Evolutionary conservation across 495 filamentous ascomycete genomes (phyloP).

Genomic region (Glonium stellatum): DNA sequence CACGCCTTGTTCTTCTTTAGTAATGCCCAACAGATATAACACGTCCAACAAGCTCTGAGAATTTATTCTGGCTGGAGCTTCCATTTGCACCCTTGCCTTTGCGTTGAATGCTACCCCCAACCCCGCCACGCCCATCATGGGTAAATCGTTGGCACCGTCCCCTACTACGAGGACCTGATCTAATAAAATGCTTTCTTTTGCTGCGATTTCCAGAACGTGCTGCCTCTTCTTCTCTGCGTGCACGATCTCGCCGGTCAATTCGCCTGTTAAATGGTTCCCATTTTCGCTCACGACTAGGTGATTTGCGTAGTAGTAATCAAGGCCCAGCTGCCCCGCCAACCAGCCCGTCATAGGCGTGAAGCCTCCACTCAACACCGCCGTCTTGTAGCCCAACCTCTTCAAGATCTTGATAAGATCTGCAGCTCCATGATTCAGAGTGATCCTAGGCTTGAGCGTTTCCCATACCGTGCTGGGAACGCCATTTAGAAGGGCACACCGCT

Average conservation of each 20-base stretch:
- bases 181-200: conserved; percentile 59
- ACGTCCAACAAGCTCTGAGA: conserved; percentile 71
- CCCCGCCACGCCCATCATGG: conserved; percentile 85
- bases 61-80: conserved; percentile 76
- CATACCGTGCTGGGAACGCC: conserved; percentile 76
- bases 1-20: conserved; percentile 27
- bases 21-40: conserved; percentile 73
- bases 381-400: conserved; percentile 69
- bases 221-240: conserved; percentile 72
- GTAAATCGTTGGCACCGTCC: conserved; percentile 90
- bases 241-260: conserved; percentile 70
- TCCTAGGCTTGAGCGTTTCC: conserved; percentile 60
- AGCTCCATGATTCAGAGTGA: conserved; percentile 78
- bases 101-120: conserved; percentile 91
- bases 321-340: conserved; percentile 68
- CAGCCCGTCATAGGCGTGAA: conserved; percentile 84
- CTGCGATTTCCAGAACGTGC: conserved; percentile 69
- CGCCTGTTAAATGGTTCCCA: conserved; percentile 67
- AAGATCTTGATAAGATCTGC: conserved; percentile 62
- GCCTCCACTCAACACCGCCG: conserved; percentile 85
- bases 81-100: conserved; percentile 83
- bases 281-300: conserved; percentile 63
- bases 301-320: conserved; percentile 86
- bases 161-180: conserved; percentile 81
- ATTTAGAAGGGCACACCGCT: conserved; percentile 70